These are phyloP conservation scores for Diaporthe sp. DNA, from an alignment of 2,329 filamentous ascomycete species.

Conservation along the genomic window DNA sequence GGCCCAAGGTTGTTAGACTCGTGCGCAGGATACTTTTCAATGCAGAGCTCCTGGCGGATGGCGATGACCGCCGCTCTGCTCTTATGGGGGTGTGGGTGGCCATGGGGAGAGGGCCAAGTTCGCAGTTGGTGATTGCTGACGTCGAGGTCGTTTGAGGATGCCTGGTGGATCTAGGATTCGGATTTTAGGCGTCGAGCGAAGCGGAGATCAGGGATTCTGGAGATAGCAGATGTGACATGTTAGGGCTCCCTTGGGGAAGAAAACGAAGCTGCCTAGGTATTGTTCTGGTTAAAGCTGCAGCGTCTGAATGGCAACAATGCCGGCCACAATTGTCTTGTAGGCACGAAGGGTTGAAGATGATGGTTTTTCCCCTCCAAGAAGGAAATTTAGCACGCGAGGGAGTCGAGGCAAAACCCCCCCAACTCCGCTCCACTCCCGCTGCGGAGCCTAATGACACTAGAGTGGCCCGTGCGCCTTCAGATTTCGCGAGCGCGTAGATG, in stretches of 20 bases:
- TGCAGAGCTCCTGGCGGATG: constrained; percentile 38
- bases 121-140: constrained; percentile 16
- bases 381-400: constrained; percentile 34
- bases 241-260: constrained; percentile 21
- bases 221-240: constrained; percentile 34
- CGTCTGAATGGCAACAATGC: constrained; percentile 28
- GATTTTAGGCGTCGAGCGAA: constrained; percentile 23
- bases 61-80: constrained; percentile 38
- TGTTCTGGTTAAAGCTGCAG: constrained; percentile 23
- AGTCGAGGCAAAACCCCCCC: constrained; percentile 21
- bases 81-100: constrained; percentile 40
- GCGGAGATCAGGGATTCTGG: background rate
- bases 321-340: background rate
- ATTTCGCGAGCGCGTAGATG: constrained; percentile 5
- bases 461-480: constrained; percentile 4
- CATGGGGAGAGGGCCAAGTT: constrained; percentile 24
- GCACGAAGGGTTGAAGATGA: constrained; percentile 9
- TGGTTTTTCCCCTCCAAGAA: constrained; percentile 34
- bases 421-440: constrained; percentile 5
- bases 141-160: constrained; percentile 24
- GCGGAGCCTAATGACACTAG: background rate
- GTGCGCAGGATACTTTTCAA: constrained; percentile 37
- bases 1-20: constrained; percentile 32
- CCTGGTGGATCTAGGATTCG: constrained; percentile 14
- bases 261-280: background rate